Percentiles rank a stretch among this genome's conserved stretches.
Conservation (phyloP, 805 yeast genomes). For the Starmerella roubikii region DNA sequence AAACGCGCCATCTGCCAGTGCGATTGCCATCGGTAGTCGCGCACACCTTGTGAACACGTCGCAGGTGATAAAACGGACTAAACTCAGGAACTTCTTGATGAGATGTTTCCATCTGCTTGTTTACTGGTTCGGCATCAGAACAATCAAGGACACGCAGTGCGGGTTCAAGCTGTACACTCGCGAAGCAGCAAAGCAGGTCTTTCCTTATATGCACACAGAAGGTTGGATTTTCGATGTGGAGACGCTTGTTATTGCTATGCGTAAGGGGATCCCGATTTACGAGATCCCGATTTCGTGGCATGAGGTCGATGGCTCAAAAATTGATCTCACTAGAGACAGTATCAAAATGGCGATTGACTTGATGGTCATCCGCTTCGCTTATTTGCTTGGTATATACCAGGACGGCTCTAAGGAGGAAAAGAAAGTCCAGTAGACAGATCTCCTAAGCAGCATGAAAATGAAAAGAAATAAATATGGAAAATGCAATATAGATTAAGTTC, state of each 20-base stretch:
- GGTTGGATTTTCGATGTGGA: conserved; percentile 98
- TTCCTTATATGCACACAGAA: conserved; percentile 89
- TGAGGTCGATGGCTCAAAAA: conserved; percentile 90
- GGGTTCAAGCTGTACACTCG: conserved; percentile 88
- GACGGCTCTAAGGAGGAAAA: conserved; percentile 1
- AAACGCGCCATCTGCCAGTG: conserved; percentile 28
- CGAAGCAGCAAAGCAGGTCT: conserved; percentile 47
- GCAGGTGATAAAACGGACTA: conserved; percentile 88
- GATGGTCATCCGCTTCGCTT: conserved; percentile 81
- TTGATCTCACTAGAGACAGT: conserved; percentile 81
- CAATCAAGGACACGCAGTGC: conserved; percentile 88
- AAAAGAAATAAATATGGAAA: not conserved
- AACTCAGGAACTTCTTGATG: conserved; percentile 82
- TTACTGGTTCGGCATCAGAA: conserved; percentile 74
- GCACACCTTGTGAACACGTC: conserved; percentile 95
- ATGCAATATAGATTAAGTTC: not conserved
- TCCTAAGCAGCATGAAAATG: not conserved
- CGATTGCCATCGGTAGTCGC: conserved; percentile 77
- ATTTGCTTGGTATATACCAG: conserved; percentile 63
- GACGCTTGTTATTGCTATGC: conserved; percentile 62
- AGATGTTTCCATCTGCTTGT: conserved; percentile 79
- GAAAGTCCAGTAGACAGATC: not conserved
- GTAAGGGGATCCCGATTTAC: conserved; percentile 48
- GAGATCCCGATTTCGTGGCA: conserved; percentile 94
- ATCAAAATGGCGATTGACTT: conserved; percentile 88